Evolutionary conservation across 306 rosid genomes (phyloP).

Genomic region (Mucuna pruriens): DNA sequence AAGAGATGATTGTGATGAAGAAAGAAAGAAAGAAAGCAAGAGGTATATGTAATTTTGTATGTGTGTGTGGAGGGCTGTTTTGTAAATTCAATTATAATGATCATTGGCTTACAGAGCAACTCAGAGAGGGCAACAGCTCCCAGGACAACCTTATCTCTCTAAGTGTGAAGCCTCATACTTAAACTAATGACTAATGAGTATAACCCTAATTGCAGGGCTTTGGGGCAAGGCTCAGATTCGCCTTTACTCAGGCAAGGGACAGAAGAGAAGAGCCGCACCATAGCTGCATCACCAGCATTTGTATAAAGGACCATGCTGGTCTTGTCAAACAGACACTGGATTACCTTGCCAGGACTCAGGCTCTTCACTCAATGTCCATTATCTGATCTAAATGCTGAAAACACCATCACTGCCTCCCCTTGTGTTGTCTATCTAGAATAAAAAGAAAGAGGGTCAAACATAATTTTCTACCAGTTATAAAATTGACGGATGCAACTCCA

Average conservation of each 20-base stretch:
- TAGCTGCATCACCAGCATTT: constrained; percentile 33
- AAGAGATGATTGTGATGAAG: too few species aligned
- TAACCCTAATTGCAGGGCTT: neutral
- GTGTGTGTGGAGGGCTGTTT: constrained; percentile 15
- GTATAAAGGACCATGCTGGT: neutral
- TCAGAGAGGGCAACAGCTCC: constrained; percentile 35
- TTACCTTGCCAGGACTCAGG: constrained; percentile 32
- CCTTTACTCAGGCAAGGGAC: neutral
- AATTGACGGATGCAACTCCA: neutral
- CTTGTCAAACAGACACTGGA: constrained; percentile 7
- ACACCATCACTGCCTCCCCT: constrained; percentile 35
- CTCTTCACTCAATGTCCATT: constrained; percentile 19
- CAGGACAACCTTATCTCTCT: constrained; percentile 31
- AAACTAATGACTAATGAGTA: constrained; percentile 27
- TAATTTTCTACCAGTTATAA: neutral
- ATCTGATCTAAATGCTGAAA: constrained; percentile 23
- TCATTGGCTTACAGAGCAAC: constrained; percentile 30
- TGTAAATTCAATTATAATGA: neutral
- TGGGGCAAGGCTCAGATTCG: constrained; percentile 31
- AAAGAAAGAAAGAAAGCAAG: neutral
- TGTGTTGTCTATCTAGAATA: neutral
- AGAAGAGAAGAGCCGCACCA: constrained; percentile 3
- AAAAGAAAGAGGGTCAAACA: neutral
- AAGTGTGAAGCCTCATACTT: constrained; percentile 38
- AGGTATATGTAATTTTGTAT: neutral